Base-by-base conservation (phyloP, 441 rosid genomes). In the Hura crepitans region DNA sequence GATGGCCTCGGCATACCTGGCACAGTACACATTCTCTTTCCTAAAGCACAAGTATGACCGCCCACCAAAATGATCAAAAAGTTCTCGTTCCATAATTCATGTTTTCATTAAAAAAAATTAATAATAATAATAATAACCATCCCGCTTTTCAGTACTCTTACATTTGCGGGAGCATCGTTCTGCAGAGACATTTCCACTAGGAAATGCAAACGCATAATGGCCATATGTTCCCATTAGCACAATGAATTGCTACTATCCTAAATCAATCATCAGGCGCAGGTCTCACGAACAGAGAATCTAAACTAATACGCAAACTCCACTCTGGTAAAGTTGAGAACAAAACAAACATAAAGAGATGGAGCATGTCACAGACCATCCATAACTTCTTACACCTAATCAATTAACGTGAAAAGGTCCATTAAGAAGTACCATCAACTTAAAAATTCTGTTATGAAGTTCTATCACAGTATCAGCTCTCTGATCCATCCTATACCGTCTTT, bases 371-470 rank as follows among this genome's bases (percentile, higher is more conserved):
- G 31, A 14, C 46, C 49, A 55, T 18, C 54, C 35, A 43, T 30
- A 57, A 45, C 54, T 69, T 57, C n/a, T 22, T 27, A 58, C 30
- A 6, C 3, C 55, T 47, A 43, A 31, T 59, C 72, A 18, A 68
- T 28, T 47, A 25, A 47, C 35, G 25, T 30, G 11, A 71, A 58
- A 58, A 47, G 22, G 69, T 5, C 28, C 18, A 31, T 49, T n/a
- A 47, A 65, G 42, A 47, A 65, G 42, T 18, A 30, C 22, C 23
- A 39, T 28, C 39, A 30, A 51, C 22, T 56, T 35, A 9, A 45
- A 56, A 51, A 42, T 25, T 50, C 14, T 59, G 62, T 73, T 42
- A 68, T 28, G 17, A 66, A 69, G 64, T 56, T 65, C 70, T 27
- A 54, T 46, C 62, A 33, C 25, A 31, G 35, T 31, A 69, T 70